Evolutionary conservation across 2,329 filamentous ascomycete genomes (phyloP).

Genomic region (Cladophialophora immunda): DNA sequence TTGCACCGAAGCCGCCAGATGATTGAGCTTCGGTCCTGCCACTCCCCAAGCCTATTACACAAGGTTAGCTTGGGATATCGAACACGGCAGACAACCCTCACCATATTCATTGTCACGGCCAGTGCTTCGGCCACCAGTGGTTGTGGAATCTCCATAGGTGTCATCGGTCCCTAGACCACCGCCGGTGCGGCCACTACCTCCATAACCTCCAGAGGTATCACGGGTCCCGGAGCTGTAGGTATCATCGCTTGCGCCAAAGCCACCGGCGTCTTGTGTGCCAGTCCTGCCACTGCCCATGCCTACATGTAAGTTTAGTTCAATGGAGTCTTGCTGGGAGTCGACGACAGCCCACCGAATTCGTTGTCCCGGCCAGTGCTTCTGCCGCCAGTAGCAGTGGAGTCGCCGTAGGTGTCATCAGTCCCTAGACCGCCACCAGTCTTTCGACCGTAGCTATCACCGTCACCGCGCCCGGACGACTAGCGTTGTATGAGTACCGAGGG

Average conservation of each 20-base stretch:
- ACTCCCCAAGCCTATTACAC: conserved; percentile 16
- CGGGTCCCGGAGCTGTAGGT: conserved; percentile 33
- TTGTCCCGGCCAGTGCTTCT: conserved; percentile 13
- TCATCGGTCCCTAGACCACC: conserved; percentile 26
- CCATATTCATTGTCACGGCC: conserved; percentile 26
- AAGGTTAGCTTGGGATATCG: not conserved
- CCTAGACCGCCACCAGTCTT: conserved; percentile 36
- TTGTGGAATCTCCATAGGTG: conserved; percentile 22
- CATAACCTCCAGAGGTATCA: conserved; percentile 34
- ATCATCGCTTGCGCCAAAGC: conserved; percentile 34
- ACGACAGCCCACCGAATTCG: conserved; percentile 9
- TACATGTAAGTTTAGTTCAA: not conserved
- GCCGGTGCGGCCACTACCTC: conserved; percentile 26
- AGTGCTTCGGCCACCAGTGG: conserved; percentile 24
- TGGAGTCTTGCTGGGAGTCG: not conserved
- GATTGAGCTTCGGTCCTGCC: conserved; percentile 17
- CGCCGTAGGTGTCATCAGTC: conserved; percentile 36
- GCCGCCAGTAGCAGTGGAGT: conserved; percentile 22
- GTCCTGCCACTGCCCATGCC: conserved; percentile 23
- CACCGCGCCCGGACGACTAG: conserved; percentile 17
- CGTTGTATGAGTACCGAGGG: not conserved
- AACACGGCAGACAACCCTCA: not conserved
- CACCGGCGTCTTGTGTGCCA: conserved; percentile 14
- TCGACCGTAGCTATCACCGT: conserved; percentile 22
- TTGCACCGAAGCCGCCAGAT: conserved; percentile 21